These are phyloP conservation scores for Penicillium roqueforti DNA, from an alignment of 495 filamentous ascomycete genomes.

Conservation along the genomic window DNA sequence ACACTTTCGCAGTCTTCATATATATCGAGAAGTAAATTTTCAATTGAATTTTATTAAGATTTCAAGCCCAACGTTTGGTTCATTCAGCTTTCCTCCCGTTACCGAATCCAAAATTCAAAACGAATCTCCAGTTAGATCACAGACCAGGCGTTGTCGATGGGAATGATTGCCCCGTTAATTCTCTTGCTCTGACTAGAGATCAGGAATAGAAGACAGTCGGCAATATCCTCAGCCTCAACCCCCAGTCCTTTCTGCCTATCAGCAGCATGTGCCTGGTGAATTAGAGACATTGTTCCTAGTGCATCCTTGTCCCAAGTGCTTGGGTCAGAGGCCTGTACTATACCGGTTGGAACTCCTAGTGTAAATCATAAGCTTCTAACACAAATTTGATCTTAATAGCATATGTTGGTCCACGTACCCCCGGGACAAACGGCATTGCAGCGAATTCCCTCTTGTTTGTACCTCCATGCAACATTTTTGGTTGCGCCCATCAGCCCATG, in stretches of 20 bases:
- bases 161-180: neutral
- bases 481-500: constrained; percentile 33
- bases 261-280: neutral
- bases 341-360: neutral
- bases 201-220: neutral
- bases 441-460: constrained; percentile 34
- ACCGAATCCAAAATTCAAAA: neutral
- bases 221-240: neutral
- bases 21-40: too few relatives aligned
- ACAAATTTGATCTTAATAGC: too few relatives aligned
- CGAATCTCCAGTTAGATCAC: neutral
- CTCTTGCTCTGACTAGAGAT: neutral
- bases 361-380: too few relatives aligned
- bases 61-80: too few relatives aligned
- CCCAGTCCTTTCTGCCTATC: neutral
- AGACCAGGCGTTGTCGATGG: neutral
- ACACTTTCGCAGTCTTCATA: too few relatives aligned
- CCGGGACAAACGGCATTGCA: constrained; percentile 32
- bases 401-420: constrained; percentile 9
- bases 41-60: too few relatives aligned
- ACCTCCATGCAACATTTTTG: constrained; percentile 43
- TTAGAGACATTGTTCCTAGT: neutral
- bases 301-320: neutral
- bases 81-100: neutral
- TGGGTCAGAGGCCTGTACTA: neutral